Conservation (phyloP, 306 rosid species). For the Glycine tomentella region DNA sequence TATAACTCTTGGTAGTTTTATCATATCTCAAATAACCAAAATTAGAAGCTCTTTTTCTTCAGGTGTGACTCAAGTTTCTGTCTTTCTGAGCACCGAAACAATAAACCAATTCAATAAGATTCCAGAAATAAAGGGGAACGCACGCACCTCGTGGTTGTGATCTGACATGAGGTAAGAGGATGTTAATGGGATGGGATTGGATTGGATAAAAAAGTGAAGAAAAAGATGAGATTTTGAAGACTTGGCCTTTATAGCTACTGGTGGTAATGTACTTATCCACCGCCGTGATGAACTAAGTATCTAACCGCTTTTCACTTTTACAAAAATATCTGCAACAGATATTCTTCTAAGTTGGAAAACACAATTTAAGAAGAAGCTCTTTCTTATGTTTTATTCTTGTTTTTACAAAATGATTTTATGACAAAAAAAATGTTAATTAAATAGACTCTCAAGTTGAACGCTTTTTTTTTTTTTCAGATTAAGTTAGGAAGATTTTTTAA, state of each 20-base stretch:
- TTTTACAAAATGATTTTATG: too few relatives aligned
- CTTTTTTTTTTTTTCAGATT: too few relatives aligned
- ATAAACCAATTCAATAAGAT: background rate
- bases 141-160: conserved; percentile 73
- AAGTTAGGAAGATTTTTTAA: too few relatives aligned
- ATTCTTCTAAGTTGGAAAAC: too few relatives aligned
- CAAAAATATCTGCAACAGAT: background rate
- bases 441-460: background rate
- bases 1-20: too few relatives aligned
- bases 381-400: too few relatives aligned
- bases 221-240: conserved; percentile 18
- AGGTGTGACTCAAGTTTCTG: background rate
- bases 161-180: conserved; percentile 52
- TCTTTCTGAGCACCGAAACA: conserved; percentile 17
- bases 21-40: background rate
- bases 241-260: background rate
- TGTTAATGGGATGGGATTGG: background rate
- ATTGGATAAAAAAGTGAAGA: conserved; percentile 31
- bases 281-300: background rate
- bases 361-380: too few relatives aligned
- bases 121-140: background rate
- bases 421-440: too few relatives aligned
- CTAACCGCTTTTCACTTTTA: background rate
- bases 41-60: conserved; percentile 5
- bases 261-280: background rate